These are phyloP conservation scores for Pleurozium schreberi DNA, from an alignment of 225 moss, liverwort and hornwort genomes.

Conservation along the genomic window DNA sequence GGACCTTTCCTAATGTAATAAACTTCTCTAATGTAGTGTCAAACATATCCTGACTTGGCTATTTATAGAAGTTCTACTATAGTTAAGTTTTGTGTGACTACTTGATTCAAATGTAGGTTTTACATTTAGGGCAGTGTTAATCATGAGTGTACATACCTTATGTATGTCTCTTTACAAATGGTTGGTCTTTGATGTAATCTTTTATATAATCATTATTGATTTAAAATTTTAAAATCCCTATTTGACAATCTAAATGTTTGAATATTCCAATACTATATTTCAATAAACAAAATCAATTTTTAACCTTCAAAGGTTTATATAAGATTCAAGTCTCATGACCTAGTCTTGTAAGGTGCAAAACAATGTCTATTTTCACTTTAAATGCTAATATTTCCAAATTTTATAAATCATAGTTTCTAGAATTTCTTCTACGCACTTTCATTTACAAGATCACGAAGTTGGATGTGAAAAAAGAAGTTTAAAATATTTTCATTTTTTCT, in stretches of 20 bases:
- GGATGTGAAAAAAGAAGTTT: too few relatives aligned
- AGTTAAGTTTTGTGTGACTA: neutral
- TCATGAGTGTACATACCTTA: neutral
- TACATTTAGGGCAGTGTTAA: accelerated
- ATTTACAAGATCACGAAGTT: neutral
- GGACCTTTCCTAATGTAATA: too few relatives aligned
- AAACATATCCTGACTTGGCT: too few relatives aligned
- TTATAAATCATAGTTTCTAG: neutral
- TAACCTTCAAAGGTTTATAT: neutral
- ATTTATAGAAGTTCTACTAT: too few relatives aligned
- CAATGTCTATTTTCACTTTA: neutral
- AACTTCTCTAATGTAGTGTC: too few relatives aligned
- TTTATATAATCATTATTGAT: too few relatives aligned
- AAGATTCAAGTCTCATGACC: neutral
- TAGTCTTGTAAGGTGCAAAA: neutral
- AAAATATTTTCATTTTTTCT: neutral
- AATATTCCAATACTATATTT: neutral
- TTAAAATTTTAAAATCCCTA: neutral
- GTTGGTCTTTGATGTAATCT: neutral
- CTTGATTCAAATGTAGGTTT: too few relatives aligned
- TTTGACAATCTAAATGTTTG: neutral
- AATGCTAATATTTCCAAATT: neutral
- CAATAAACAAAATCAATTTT: neutral
- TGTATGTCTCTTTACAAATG: neutral
- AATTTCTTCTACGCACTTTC: neutral